Evolutionary conservation across 805 yeast genomes (phyloP).

Genomic region (Candida dajiaensis): DNA sequence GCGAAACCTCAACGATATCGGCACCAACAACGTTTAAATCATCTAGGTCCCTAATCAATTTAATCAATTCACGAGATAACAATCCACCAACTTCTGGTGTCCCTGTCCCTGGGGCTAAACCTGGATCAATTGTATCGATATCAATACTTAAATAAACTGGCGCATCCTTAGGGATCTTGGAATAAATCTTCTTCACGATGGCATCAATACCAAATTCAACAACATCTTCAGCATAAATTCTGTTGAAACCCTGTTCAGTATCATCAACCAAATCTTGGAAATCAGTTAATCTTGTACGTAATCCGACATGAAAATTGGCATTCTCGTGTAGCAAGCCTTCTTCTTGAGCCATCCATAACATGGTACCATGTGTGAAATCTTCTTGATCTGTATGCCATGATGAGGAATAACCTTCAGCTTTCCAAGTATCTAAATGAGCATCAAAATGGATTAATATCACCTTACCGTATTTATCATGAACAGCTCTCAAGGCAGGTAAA

Average conservation of each 20-base stretch:
- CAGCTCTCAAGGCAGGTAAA: constrained; percentile 65
- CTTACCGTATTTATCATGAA: constrained; percentile 55
- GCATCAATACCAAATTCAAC: constrained; percentile 60
- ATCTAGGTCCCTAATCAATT: constrained; percentile 52
- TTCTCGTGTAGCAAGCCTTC: constrained; percentile 52
- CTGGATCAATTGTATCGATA: constrained; percentile 71
- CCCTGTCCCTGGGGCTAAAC: constrained; percentile 74
- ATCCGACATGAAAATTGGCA: constrained; percentile 67
- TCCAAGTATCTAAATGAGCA: constrained; percentile 81
- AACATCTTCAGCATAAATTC: constrained; percentile 69
- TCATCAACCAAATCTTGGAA: constrained; percentile 62
- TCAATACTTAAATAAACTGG: constrained; percentile 81
- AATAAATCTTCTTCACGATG: constrained; percentile 47
- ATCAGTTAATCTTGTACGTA: constrained; percentile 69
- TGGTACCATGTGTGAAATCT: constrained; percentile 76
- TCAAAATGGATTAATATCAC: constrained; percentile 69
- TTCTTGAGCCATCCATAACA: constrained; percentile 65
- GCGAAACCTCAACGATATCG: constrained; percentile 71
- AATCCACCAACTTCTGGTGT: constrained; percentile 77
- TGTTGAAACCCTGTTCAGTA: constrained; percentile 57
- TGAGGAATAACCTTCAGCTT: constrained; percentile 64
- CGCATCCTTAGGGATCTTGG: constrained; percentile 49
- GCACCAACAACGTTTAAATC: constrained; percentile 64
- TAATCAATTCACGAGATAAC: constrained; percentile 57
- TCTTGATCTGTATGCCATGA: constrained; percentile 49